These are phyloP conservation scores for Echeveria elegans DNA, from an alignment of 164 flowering plant species.

Conservation along the genomic window DNA sequence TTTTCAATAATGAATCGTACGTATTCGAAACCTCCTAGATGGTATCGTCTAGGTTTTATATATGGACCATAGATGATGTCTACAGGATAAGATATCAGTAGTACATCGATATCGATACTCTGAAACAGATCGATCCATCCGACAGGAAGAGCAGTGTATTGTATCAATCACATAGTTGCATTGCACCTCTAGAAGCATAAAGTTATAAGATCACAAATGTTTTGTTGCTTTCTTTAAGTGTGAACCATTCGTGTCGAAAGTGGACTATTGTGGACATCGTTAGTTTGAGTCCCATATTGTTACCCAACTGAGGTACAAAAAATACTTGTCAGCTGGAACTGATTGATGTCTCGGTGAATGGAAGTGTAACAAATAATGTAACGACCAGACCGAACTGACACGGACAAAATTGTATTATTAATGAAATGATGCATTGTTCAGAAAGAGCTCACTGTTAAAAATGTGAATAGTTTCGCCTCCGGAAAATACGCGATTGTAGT, in stretches of 20 bases:
- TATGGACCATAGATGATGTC: too few relatives aligned
- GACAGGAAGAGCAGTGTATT: neutral
- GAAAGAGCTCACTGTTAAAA: too few relatives aligned
- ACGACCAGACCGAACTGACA: neutral
- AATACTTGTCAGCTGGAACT: neutral
- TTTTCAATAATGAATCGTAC: too few relatives aligned
- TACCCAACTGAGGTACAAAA: neutral
- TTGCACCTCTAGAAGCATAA: constrained; percentile 9
- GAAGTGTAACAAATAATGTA: neutral
- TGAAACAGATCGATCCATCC: neutral
- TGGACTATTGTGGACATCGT: constrained; percentile 26
- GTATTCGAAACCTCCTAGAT: neutral
- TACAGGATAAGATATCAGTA: neutral
- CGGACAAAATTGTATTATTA: too few relatives aligned
- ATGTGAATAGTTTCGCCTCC: too few relatives aligned
- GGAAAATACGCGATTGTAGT: too few relatives aligned
- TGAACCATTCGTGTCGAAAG: constrained; percentile 36
- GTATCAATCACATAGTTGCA: constrained; percentile 4
- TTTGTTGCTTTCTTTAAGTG: constrained; percentile 34
- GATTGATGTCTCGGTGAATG: neutral
- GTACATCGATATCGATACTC: neutral
- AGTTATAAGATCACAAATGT: constrained; percentile 10
- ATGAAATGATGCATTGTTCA: neutral
- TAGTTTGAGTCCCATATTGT: constrained; percentile 9
- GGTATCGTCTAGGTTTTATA: neutral